A percentile compares a stretch with the other conserved stretches of the same genome.
Evolutionary conservation across 129 eudicot species (phyloP).

Genomic region (Tanacetum coccineum): DNA sequence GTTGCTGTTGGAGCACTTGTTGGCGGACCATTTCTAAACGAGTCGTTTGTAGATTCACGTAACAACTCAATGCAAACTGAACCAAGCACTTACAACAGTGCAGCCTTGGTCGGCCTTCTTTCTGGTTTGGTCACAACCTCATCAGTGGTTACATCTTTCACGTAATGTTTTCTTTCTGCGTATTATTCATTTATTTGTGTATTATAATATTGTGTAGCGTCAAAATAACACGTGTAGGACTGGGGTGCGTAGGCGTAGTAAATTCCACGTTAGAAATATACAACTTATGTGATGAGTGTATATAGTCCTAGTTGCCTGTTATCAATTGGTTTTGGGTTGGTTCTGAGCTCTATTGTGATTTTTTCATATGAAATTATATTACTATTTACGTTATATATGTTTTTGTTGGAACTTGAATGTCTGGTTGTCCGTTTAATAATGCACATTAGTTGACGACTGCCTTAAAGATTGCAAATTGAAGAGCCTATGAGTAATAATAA

Average conservation of each 20-base stretch:
- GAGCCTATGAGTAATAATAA: no score
- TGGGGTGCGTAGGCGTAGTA: constrained; percentile 22
- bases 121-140: constrained; percentile 94
- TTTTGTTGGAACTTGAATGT: background rate
- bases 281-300: constrained; percentile 36
- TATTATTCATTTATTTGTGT: constrained; percentile 13
- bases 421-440: background rate
- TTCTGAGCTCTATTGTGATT: background rate
- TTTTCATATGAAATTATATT: background rate
- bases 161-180: constrained; percentile 11
- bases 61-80: constrained; percentile 93
- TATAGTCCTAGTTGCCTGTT: constrained; percentile 24
- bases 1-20: constrained; percentile 87
- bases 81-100: constrained; percentile 91
- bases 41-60: constrained; percentile 68
- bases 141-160: constrained; percentile 76
- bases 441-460: background rate
- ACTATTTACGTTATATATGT: background rate
- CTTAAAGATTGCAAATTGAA: no score
- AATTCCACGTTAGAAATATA: constrained; percentile 19
- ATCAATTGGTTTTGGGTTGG: constrained; percentile 19
- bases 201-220: constrained; percentile 6
- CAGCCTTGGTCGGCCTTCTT: constrained; percentile 74
- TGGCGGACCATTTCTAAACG: constrained; percentile 90
- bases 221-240: background rate